Conservation (phyloP, 495 filamentous ascomycete species). For the Aspergillus nanangensis region DNA sequence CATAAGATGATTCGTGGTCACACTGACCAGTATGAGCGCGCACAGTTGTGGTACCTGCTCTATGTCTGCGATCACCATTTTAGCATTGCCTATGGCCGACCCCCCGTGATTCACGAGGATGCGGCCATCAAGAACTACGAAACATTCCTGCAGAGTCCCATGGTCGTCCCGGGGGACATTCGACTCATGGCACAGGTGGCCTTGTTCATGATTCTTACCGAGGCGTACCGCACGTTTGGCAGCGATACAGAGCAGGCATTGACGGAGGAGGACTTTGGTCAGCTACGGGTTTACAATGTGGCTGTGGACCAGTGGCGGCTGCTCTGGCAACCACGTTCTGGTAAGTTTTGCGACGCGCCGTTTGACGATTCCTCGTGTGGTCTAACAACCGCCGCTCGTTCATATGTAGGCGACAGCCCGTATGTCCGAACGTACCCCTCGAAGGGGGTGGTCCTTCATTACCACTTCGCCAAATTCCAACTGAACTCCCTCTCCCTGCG, state of each 20-base stretch:
- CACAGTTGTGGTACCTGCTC: slow-evolving; percentile 47
- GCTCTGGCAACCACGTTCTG: slow-evolving; percentile 50
- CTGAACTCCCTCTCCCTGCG: slow-evolving; percentile 56
- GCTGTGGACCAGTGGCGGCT: slow-evolving; percentile 54
- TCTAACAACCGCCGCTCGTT: slow-evolving; percentile 4
- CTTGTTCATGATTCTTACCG: slow-evolving; percentile 53
- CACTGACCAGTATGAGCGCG: slow-evolving; percentile 45
- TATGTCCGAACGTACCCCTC: slow-evolving; percentile 54
- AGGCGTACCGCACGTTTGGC: slow-evolving; percentile 54
- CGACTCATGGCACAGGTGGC: slow-evolving; percentile 53
- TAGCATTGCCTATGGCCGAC: slow-evolving; percentile 50
- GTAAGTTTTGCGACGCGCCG: slow-evolving; percentile 24
- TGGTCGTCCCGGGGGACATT: slow-evolving; percentile 47
- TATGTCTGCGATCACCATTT: slow-evolving; percentile 57
- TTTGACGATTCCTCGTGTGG: background rate
- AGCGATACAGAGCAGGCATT: slow-evolving; percentile 50
- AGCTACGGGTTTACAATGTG: slow-evolving; percentile 48
- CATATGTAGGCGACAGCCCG: slow-evolving; percentile 37
- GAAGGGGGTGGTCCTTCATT: slow-evolving; percentile 57
- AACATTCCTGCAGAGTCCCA: slow-evolving; percentile 42
- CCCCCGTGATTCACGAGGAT: slow-evolving; percentile 52
- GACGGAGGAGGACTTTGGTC: slow-evolving; percentile 49
- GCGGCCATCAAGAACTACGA: slow-evolving; percentile 48
- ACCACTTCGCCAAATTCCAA: slow-evolving; percentile 58
- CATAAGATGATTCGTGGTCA: slow-evolving; percentile 41